Percentiles rank a stretch among this genome's conserved stretches.
Evolutionary conservation across 2,329 filamentous ascomycete genomes (phyloP).

Genomic region (Diatrype stigma): DNA sequence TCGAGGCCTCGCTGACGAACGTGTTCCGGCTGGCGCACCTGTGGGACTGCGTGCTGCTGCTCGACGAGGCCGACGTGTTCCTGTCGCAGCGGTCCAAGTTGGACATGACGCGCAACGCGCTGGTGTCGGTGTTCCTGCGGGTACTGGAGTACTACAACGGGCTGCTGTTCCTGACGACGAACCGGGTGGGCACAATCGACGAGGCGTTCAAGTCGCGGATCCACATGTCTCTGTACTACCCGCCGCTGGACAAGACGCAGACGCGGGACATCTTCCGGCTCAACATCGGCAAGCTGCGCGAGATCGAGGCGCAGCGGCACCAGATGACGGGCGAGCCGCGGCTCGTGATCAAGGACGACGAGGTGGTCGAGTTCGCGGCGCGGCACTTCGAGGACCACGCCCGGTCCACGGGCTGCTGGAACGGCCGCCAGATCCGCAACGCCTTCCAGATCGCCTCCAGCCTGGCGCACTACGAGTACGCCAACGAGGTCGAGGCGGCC

Average conservation of each 20-base stretch:
- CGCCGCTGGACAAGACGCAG: slow-evolving; percentile 33
- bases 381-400: slow-evolving; percentile 30
- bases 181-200: slow-evolving; percentile 39
- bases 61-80: slow-evolving; percentile 27
- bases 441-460: slow-evolving; percentile 32
- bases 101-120: slow-evolving; percentile 31
- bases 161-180: slow-evolving; percentile 40
- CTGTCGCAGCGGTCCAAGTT: slow-evolving; percentile 23
- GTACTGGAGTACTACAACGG: slow-evolving; percentile 27
- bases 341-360: slow-evolving; percentile 29
- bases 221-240: slow-evolving; percentile 34
- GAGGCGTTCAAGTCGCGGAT: slow-evolving; percentile 40
- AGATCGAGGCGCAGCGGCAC: slow-evolving; percentile 32
- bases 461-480: slow-evolving; percentile 33
- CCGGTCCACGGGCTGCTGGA: slow-evolving; percentile 27
- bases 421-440: slow-evolving; percentile 31
- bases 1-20: slow-evolving; percentile 37
- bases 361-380: slow-evolving; percentile 33
- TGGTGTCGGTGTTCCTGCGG: slow-evolving; percentile 35
- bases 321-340: slow-evolving; percentile 31
- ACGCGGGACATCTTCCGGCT: slow-evolving; percentile 38
- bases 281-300: slow-evolving; percentile 34
- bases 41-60: slow-evolving; percentile 26
- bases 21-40: slow-evolving; percentile 38
- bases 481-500: slow-evolving; percentile 25